phyloP scores from a whole-genome alignment of 1,284 basidiomycete genomes.

The Ganoderma resinaceum region DNA sequence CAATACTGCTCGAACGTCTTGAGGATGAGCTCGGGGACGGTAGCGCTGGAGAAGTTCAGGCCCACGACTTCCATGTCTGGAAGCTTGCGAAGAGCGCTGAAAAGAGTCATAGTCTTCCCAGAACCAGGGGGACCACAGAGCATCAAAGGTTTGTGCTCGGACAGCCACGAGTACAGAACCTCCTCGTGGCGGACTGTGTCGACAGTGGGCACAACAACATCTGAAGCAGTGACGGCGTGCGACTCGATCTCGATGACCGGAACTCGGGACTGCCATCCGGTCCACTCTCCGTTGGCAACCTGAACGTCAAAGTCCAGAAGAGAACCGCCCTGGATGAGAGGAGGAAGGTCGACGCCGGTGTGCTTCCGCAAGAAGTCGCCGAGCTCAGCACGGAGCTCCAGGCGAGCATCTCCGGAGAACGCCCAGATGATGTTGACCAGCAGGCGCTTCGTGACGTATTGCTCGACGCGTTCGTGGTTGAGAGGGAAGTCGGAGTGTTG shows the following conservation, averaged over 20 bases:
- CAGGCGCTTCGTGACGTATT: constrained; percentile 92
- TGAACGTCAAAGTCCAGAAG: constrained; percentile 98
- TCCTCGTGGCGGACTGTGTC: constrained; percentile 99
- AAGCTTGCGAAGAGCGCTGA: constrained; percentile 96
- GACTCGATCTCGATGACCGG: constrained; percentile 98
- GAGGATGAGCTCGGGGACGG: constrained; percentile 96
- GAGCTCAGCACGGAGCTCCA: constrained; percentile 90
- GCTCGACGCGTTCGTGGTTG: constrained; percentile 81
- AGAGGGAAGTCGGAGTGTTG: constrained; percentile 97
- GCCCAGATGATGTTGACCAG: constrained; percentile 97
- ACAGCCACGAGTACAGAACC: constrained; percentile 97
- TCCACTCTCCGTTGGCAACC: constrained; percentile 87
- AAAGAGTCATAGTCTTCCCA: constrained; percentile 99
- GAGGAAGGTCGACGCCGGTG: constrained; percentile 91
- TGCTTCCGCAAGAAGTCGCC: constrained; percentile 88
- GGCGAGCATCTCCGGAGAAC: constrained; percentile 94
- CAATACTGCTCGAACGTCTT: constrained; percentile 99
- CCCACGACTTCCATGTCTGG: constrained; percentile 99
- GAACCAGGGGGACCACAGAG: constrained; percentile 99
- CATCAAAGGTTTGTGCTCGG: constrained; percentile 98
- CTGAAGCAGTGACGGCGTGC: constrained; percentile 93
- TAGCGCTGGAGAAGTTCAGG: constrained; percentile 99
- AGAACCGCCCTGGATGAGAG: constrained; percentile 76
- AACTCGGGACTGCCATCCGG: constrained; percentile 90
- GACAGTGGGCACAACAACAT: constrained; percentile 97